phyloP scores from a whole-genome alignment of 305 asterid species.

The Fraxinus greggii region DNA sequence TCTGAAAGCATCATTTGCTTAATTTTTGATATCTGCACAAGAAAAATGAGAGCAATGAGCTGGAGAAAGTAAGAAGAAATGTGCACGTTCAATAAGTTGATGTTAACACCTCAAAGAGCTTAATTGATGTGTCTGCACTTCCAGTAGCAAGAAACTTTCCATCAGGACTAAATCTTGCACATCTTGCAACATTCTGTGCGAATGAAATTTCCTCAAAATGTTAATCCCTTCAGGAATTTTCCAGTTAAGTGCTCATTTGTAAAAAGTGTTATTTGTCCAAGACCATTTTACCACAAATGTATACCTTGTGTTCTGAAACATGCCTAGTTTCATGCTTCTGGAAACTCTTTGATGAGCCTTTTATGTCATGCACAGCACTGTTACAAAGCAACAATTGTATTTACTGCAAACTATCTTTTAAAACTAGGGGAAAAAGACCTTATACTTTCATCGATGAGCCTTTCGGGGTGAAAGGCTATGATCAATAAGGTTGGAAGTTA shows the following conservation, averaged over 20 bases:
- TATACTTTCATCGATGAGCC: neutral
- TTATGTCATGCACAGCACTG: constrained; percentile 56
- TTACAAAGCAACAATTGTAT: constrained; percentile 18
- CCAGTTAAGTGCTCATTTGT: constrained; percentile 8
- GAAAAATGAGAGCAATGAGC: constrained; percentile 22
- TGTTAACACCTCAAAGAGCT: constrained; percentile 70
- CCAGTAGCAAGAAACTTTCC: constrained; percentile 90
- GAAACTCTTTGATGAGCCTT: constrained; percentile 68
- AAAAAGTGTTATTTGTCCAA: constrained; percentile 12
- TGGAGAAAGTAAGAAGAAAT: constrained; percentile 23
- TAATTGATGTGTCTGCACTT: constrained; percentile 83
- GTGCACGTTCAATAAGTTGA: constrained; percentile 17
- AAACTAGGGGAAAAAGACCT: neutral
- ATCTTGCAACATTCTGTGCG: constrained; percentile 67
- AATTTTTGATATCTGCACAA: constrained; percentile 56
- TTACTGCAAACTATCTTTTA: neutral
- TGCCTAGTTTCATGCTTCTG: constrained; percentile 76
- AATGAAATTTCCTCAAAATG: neutral
- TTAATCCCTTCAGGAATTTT: constrained; percentile 21
- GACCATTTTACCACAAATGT: constrained; percentile 22
- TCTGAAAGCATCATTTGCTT: constrained; percentile 83
- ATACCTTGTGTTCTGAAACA: constrained; percentile 88
- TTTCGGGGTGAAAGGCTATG: neutral
- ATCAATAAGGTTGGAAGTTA: neutral
- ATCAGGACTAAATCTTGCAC: constrained; percentile 89